These are phyloP conservation scores for Dimocarpus longan DNA, from an alignment of 345 rosid genomes.

Conservation along the genomic window DNA sequence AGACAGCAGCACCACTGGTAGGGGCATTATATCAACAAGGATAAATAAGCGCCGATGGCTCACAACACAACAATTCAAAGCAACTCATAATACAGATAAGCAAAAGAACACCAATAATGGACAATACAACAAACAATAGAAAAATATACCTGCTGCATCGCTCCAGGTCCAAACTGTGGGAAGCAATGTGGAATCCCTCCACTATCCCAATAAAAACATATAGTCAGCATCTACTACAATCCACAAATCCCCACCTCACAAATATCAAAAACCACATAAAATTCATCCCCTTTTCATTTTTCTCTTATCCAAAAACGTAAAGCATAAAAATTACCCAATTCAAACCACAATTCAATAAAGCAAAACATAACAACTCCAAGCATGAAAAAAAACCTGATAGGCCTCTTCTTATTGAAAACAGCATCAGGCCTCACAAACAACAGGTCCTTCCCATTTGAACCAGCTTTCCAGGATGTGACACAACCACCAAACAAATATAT, in stretches of 20 bases:
- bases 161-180: conserved; percentile 97
- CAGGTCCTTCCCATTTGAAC: conserved; percentile 68
- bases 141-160: conserved; percentile 71
- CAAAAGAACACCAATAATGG: background rate
- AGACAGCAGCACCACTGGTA: background rate
- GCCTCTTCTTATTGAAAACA: conserved; percentile 86
- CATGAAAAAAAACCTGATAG: conserved; percentile 63
- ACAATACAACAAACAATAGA: conserved; percentile 13
- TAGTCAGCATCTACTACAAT: conserved; percentile 10
- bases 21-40: background rate
- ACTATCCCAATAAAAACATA: conserved; percentile 44
- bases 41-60: background rate
- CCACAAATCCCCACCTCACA: background rate
- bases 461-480: conserved; percentile 82
- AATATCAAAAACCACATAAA: background rate
- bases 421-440: conserved; percentile 96
- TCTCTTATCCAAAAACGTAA: background rate
- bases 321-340: background rate
- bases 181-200: conserved; percentile 98
- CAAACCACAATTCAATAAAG: background rate
- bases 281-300: background rate
- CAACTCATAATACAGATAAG: conserved; percentile 1
- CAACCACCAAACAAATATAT: conserved; percentile 89
- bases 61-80: conserved; percentile 1
- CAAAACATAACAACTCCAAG: background rate